These are phyloP conservation scores for Fusarium tanahbumbuense DNA, from an alignment of 2,329 filamentous ascomycete species.

Conservation along the genomic window DNA sequence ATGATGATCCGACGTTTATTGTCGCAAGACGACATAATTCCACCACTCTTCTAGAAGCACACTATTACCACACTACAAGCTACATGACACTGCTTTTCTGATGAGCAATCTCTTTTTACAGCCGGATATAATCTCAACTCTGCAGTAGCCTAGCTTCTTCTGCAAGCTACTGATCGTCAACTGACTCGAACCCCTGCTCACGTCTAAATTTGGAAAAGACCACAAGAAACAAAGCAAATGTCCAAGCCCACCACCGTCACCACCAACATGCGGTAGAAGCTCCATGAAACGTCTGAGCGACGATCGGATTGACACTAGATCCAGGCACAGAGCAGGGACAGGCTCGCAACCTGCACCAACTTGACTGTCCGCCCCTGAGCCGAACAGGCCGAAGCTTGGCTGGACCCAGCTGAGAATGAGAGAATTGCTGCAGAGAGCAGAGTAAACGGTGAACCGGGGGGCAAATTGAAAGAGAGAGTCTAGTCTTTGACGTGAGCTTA, in stretches of 20 bases:
- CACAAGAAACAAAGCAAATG: conserved; percentile 21
- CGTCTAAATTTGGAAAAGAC: conserved; percentile 19
- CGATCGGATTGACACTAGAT: conserved; percentile 32
- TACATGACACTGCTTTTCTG: neutral
- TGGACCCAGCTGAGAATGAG: neutral
- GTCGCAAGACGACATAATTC: neutral
- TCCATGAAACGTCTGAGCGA: conserved; percentile 37
- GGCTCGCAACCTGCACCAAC: neutral
- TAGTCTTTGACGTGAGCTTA: neutral
- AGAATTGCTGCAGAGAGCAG: neutral
- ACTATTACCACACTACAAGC: neutral
- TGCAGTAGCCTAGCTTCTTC: conserved; percentile 7
- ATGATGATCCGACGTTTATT: neutral
- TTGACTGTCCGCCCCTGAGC: neutral
- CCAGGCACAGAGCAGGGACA: conserved; percentile 4
- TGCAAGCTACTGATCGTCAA: conserved; percentile 4
- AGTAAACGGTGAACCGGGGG: neutral
- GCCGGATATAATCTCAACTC: conserved; percentile 7
- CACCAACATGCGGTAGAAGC: conserved; percentile 23
- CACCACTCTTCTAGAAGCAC: neutral
- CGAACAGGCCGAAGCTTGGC: conserved; percentile 14
- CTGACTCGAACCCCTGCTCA: conserved; percentile 28
- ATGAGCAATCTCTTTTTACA: conserved; percentile 17
- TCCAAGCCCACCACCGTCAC: conserved; percentile 32
- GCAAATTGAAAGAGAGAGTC: neutral